These are phyloP conservation scores for Begonia peltatifolia DNA, from an alignment of 306 rosid genomes.

Conservation along the genomic window DNA sequence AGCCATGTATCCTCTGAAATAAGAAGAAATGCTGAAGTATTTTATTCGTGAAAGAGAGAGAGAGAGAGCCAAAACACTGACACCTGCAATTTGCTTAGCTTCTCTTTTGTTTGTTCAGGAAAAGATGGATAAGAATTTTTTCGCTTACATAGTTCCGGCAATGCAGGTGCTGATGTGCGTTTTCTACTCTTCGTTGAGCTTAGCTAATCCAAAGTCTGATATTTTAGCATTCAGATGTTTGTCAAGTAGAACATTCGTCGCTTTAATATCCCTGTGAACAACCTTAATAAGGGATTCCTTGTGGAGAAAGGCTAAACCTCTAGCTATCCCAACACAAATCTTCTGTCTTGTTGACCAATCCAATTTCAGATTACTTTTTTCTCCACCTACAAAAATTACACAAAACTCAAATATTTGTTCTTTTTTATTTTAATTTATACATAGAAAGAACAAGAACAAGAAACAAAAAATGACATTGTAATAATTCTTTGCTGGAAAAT, in stretches of 20 bases:
- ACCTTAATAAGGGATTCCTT: conserved; percentile 77
- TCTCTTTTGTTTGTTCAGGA: no score
- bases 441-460: no score
- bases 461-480: conserved; percentile 4
- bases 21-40: neutral
- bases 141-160: conserved; percentile 63
- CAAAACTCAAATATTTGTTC: no score
- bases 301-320: conserved; percentile 68
- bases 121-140: no score
- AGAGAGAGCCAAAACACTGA: neutral
- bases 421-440: no score
- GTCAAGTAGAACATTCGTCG: conserved; percentile 78
- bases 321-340: conserved; percentile 60
- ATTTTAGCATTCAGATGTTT: conserved; percentile 61
- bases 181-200: conserved; percentile 72
- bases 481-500: conserved; percentile 31
- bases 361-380: conserved; percentile 12
- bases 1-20: conserved; percentile 77
- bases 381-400: no score
- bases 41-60: neutral
- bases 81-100: no score
- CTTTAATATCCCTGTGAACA: conserved; percentile 82
- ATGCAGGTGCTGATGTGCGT: conserved; percentile 69
- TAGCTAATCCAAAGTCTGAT: conserved; percentile 88
- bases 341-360: conserved; percentile 60